Percentiles rank a stretch among this genome's conserved stretches.
Conservation (phyloP, 768 basidiomycete genomes). For the Mycena belliarum region DNA sequence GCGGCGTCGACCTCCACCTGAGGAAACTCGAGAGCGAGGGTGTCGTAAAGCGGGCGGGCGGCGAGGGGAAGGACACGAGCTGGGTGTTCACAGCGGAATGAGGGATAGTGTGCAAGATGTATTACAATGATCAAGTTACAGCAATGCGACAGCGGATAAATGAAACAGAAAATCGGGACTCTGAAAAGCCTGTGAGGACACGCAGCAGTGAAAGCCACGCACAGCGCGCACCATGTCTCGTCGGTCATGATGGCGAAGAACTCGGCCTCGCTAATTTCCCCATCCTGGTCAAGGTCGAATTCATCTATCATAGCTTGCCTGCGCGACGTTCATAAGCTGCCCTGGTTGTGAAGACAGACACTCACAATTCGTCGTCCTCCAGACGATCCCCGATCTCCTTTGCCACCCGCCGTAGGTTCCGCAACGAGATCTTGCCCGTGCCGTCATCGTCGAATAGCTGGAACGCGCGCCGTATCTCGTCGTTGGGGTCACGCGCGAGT, state of each 20-base stretch:
- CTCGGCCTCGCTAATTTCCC: conserved; percentile 95
- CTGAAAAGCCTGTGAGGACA: conserved; percentile 5
- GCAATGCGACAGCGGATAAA: conserved; percentile 11
- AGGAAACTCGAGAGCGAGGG: conserved; percentile 71
- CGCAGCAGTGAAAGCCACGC: not conserved
- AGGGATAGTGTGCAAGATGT: conserved; percentile 10
- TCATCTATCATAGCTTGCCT: conserved; percentile 99
- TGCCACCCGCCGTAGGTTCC: conserved; percentile 90
- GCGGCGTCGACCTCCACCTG: conserved; percentile 69
- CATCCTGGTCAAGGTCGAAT: conserved; percentile 97
- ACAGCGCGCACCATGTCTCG: conserved; percentile 54
- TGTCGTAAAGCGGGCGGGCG: conserved; percentile 49
- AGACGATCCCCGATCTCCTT: conserved; percentile 95
- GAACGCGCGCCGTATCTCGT: conserved; percentile 95
- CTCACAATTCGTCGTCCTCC: conserved; percentile 96
- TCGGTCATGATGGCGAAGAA: conserved; percentile 98
- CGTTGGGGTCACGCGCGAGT: conserved; percentile 91
- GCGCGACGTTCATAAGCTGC: conserved; percentile 4
- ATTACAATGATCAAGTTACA: conserved; percentile 19
- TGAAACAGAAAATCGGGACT: conserved; percentile 1
- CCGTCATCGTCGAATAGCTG: conserved; percentile 95
- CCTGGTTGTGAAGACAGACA: not conserved
- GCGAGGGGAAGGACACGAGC: conserved; percentile 48
- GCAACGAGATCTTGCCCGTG: conserved; percentile 90
- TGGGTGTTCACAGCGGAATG: conserved; percentile 43